These are phyloP conservation scores for Hypoxylon sp. DNA, from an alignment of 2,329 filamentous ascomycete species.

Conservation along the genomic window DNA sequence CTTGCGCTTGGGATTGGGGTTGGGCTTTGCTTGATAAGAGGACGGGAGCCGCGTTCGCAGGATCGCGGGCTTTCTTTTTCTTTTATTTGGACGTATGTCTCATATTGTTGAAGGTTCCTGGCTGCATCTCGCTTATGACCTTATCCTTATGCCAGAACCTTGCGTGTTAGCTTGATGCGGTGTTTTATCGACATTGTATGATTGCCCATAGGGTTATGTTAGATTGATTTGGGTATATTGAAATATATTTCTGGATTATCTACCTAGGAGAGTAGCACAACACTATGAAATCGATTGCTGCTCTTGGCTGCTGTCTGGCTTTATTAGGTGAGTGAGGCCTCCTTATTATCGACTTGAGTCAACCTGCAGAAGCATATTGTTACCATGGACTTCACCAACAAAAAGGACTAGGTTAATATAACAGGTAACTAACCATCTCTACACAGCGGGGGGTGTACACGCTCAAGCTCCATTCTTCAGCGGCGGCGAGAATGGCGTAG, in stretches of 20 bases:
- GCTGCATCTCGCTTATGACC: background rate
- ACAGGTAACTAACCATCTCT: constrained; percentile 5
- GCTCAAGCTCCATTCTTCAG: constrained; percentile 17
- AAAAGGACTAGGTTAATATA: no score
- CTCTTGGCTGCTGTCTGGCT: constrained; percentile 22
- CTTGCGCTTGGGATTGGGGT: background rate
- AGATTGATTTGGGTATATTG: constrained; percentile 7
- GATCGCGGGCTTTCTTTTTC: background rate
- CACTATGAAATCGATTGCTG: constrained; percentile 11
- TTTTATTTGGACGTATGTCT: background rate
- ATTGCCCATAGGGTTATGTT: background rate
- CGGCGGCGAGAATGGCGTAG: constrained; percentile 8
- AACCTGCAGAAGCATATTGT: background rate
- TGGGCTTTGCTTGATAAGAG: background rate
- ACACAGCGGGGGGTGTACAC: constrained; percentile 10
- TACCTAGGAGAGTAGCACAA: background rate
- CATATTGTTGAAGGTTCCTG: background rate
- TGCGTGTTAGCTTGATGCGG: constrained; percentile 17
- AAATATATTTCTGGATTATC: background rate
- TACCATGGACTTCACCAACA: background rate
- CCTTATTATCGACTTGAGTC: background rate
- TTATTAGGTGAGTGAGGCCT: constrained; percentile 25
- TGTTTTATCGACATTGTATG: constrained; percentile 7
- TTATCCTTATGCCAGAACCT: constrained; percentile 1
- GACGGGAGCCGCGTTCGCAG: background rate